Base-by-base conservation (phyloP, 768 basidiomycete species). In the Naematelia aurantialba region DNA sequence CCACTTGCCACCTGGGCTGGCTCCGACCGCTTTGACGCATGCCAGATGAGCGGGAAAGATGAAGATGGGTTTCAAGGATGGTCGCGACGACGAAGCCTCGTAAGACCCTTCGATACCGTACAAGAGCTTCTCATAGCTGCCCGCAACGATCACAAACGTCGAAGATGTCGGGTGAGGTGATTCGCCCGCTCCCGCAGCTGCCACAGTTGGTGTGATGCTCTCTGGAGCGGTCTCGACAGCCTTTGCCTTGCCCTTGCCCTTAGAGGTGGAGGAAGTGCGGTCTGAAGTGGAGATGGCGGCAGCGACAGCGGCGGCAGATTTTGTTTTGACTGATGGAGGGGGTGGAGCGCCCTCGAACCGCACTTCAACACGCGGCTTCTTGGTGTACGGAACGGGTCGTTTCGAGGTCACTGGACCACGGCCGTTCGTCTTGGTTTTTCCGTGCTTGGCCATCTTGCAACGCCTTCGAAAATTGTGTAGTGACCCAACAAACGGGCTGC, bases 41-140 rank as follows among this genome's bases (percentile, higher is more conserved):
- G 89, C 91, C 45, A 94, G 85, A 74, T 99, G 96, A 0, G 96
- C 96, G 26, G 96, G 93, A 79, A 99, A 99, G 62, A 91, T 89
- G 78, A 99, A 99, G 45, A 89, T 82, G 0, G 96, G 91, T 52
- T 68, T 58, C 0, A 74, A 60, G 21, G 75, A 62, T 54, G 81
- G 80, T 51, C 72, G 68, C 61, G 77, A 76, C 2, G 75, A 48
- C 57, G 56, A 47, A 46, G 73, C 65, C 19, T 79, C 61, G 52
- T 65, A 71, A 0, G 83, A 80, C 31, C 87, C 90, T 59, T 90
- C 83, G 17, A 96, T 80, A 12, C 93, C 93, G 67, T 96, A 98
- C 17, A 99, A 82, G 14, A 98, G 81, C 70, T 93, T 96, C 80
- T 99, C 96, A 77, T 98, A 99, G 17, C 93, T 90, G 0, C 96